Evolutionary conservation across 129 eudicot species (phyloP).

Genomic region (Gnaphalium uliginosum): DNA sequence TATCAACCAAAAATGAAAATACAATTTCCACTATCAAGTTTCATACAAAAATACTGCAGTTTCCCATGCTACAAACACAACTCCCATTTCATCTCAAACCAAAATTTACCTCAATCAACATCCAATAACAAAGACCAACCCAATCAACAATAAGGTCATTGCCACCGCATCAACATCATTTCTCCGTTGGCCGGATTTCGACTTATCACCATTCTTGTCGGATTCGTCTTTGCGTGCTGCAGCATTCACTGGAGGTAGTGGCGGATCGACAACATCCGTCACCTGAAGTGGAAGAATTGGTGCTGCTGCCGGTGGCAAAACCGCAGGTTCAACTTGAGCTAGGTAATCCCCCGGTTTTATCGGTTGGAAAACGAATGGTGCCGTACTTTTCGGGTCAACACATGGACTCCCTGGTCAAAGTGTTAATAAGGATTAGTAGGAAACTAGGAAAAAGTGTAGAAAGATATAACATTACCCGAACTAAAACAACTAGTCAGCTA

Average conservation of each 20-base stretch:
- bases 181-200: conserved; percentile 24
- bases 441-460: neutral
- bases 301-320: conserved; percentile 55
- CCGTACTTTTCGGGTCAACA: conserved; percentile 26
- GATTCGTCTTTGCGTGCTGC: conserved; percentile 21
- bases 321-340: conserved; percentile 20
- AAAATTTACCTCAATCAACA: neutral
- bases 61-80: neutral
- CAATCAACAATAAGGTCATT: conserved; percentile 31
- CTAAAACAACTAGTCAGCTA: neutral
- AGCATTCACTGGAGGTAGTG: conserved; percentile 54
- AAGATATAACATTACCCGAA: neutral
- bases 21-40: neutral
- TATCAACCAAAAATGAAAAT: neutral
- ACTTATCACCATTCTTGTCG: neutral
- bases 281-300: conserved; percentile 45
- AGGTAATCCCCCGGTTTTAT: conserved; percentile 49
- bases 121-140: neutral
- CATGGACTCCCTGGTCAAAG: conserved; percentile 60
- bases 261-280: conserved; percentile 62
- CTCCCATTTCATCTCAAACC: neutral
- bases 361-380: conserved; percentile 32
- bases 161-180: conserved; percentile 20
- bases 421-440: neutral
- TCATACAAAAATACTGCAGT: neutral